Evolutionary conservation across 2,329 filamentous ascomycete species (phyloP).

Genomic region (Fusarium odoratissimum): DNA sequence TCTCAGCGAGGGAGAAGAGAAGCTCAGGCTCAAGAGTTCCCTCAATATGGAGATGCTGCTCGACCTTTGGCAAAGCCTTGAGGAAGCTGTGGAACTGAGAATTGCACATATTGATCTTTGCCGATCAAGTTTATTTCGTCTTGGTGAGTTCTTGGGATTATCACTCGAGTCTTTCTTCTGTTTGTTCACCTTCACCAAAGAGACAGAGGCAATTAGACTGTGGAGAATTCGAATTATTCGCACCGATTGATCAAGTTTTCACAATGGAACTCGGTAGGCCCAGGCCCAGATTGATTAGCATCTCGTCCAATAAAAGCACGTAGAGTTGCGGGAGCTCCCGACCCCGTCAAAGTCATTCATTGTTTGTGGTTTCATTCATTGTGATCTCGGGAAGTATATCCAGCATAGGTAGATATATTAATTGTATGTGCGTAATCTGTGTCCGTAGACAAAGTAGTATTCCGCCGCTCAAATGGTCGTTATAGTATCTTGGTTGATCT

Average conservation of each 20-base stretch:
- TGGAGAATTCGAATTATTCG: constrained; percentile 11
- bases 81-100: constrained; percentile 66
- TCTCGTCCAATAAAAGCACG: constrained; percentile 27
- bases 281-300: constrained; percentile 6
- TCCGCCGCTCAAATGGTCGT: not conserved
- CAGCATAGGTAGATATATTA: not conserved
- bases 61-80: constrained; percentile 77
- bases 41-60: constrained; percentile 85
- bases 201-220: not conserved
- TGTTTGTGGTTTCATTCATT: not conserved
- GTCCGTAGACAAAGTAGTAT: not conserved
- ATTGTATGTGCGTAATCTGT: not conserved
- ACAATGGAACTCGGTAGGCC: constrained; percentile 16
- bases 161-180: not conserved
- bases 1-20: constrained; percentile 75
- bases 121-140: not conserved
- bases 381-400: not conserved
- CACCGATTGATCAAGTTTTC: constrained; percentile 7
- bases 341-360: constrained; percentile 22
- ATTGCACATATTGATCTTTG: constrained; percentile 62
- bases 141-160: not conserved
- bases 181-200: not conserved
- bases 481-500: not conserved
- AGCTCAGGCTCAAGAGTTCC: constrained; percentile 77
- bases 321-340: constrained; percentile 30